These are phyloP conservation scores for Pestalotiopsis fici DNA, from an alignment of 2,329 filamentous ascomycete species.

Conservation along the genomic window DNA sequence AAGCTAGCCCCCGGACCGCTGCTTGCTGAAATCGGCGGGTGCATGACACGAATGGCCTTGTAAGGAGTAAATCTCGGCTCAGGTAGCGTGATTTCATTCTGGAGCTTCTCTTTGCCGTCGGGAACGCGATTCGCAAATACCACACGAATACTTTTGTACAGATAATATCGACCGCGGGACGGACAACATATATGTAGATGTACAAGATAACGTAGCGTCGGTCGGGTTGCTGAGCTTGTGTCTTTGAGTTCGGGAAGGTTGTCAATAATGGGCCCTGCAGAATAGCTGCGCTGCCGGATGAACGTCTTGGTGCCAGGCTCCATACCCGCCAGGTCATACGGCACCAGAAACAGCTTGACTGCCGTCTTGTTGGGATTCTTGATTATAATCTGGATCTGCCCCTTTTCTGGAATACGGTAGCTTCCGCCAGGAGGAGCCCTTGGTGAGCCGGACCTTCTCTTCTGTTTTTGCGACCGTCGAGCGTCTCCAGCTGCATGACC, in stretches of 20 bases:
- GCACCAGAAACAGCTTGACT: slow-evolving; percentile 91
- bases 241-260: slow-evolving; percentile 43
- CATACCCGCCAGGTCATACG: slow-evolving; percentile 92
- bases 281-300: slow-evolving; percentile 91
- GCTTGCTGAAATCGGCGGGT: slow-evolving; percentile 33
- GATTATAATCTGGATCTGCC: slow-evolving; percentile 93
- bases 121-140: slow-evolving; percentile 97
- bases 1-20: slow-evolving; percentile 49
- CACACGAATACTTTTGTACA: slow-evolving; percentile 90
- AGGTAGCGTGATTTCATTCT: slow-evolving; percentile 86
- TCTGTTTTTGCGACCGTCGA: slow-evolving; percentile 35
- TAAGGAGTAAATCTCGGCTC: slow-evolving; percentile 87
- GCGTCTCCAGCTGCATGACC: slow-evolving; percentile 31
- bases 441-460: slow-evolving; percentile 58
- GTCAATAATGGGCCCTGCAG: slow-evolving; percentile 81
- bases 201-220: slow-evolving; percentile 83
- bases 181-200: slow-evolving; percentile 93
- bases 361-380: slow-evolving; percentile 99
- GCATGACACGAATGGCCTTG: slow-evolving; percentile 64
- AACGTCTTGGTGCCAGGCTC: slow-evolving; percentile 94
- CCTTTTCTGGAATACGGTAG: slow-evolving; percentile 91
- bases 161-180: slow-evolving; percentile 78
- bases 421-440: slow-evolving; percentile 81
- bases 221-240: slow-evolving; percentile 48
- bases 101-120: slow-evolving; percentile 89